Evolutionary conservation across 768 basidiomycete species (phyloP).

Genomic region (Podaxis rugospora): DNA sequence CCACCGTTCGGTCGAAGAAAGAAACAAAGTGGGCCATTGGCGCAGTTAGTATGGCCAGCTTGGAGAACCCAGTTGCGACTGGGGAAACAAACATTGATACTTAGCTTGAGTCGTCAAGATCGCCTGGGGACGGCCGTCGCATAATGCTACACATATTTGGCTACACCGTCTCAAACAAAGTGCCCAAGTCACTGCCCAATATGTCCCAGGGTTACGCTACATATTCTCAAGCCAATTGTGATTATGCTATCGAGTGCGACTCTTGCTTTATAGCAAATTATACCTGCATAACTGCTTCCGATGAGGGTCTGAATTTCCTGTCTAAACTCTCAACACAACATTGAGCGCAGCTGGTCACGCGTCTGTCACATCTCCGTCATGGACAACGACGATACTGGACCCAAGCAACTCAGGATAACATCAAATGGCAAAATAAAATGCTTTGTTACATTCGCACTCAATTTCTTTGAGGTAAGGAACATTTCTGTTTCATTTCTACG

Average conservation of each 20-base stretch:
- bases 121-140: too few relatives aligned
- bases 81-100: too few relatives aligned
- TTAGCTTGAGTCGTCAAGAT: too few relatives aligned
- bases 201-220: too few relatives aligned
- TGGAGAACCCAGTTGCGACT: too few relatives aligned
- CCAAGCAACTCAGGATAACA: constrained; percentile 43
- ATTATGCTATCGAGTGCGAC: too few relatives aligned
- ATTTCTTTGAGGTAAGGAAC: constrained; percentile 44
- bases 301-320: background rate
- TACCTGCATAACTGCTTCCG: background rate
- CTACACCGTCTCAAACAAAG: too few relatives aligned
- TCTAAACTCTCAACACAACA: background rate
- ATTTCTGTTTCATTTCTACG: background rate
- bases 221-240: too few relatives aligned
- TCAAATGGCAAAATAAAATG: constrained; percentile 48
- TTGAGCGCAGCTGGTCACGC: background rate
- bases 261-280: too few relatives aligned
- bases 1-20: background rate
- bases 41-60: too few relatives aligned
- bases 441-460: constrained; percentile 50
- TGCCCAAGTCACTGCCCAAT: too few relatives aligned
- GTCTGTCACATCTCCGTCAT: background rate
- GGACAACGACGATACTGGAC: constrained; percentile 5
- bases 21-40: background rate
- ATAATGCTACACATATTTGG: too few relatives aligned